Conservation (phyloP, 2,329 filamentous ascomycete genomes). For the Aspergillus nomiae region DNA sequence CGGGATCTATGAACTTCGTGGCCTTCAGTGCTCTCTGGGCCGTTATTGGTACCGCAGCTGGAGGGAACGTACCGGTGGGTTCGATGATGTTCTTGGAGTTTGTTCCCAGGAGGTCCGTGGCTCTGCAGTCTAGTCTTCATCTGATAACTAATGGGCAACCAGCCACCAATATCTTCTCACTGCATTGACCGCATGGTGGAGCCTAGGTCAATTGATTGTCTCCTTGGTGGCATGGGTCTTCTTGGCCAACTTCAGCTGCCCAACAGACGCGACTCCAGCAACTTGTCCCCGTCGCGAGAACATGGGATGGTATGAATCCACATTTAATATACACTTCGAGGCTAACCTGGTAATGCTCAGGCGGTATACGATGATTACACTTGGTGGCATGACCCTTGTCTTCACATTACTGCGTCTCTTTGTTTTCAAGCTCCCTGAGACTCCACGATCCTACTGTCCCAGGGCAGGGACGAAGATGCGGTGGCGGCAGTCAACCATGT, state of each 20-base stretch:
- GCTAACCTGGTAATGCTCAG: background rate
- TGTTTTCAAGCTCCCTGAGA: background rate
- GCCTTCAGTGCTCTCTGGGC: conserved; percentile 32
- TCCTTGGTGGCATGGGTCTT: background rate
- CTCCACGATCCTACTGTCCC: background rate
- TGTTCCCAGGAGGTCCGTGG: background rate
- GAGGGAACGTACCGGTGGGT: conserved; percentile 31
- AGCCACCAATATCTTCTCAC: background rate
- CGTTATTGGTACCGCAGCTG: conserved; percentile 30
- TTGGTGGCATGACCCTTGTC: background rate
- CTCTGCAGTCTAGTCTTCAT: background rate
- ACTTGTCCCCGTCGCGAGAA: background rate
- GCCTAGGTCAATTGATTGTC: background rate
- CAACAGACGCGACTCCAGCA: background rate
- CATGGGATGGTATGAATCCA: background rate
- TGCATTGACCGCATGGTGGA: background rate
- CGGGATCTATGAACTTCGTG: background rate
- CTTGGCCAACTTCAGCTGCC: background rate
- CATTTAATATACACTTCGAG: background rate
- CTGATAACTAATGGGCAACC: background rate
- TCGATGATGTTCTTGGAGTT: conserved; percentile 34
- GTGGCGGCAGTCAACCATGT: no score
- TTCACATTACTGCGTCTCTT: background rate
- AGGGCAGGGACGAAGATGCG: background rate
- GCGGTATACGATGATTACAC: background rate